These are phyloP conservation scores for Penicillium manginii DNA, from an alignment of 495 filamentous ascomycete genomes.

Conservation along the genomic window DNA sequence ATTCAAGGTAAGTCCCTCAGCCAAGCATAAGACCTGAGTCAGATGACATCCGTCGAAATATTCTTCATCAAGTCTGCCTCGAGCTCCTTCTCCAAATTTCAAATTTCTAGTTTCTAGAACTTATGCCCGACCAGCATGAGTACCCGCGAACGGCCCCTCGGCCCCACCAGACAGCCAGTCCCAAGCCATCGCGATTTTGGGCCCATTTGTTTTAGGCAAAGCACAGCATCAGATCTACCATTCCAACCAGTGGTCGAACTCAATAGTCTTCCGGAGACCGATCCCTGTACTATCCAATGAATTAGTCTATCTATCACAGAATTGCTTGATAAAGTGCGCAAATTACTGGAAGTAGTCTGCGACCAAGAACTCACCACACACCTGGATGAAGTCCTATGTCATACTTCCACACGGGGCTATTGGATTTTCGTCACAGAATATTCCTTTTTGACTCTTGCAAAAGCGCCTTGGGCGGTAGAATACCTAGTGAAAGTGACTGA, in stretches of 20 bases:
- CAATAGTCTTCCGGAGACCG: neutral
- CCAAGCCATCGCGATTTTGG: neutral
- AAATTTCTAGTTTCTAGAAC: neutral
- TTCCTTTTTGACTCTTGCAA: neutral
- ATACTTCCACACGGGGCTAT: neutral
- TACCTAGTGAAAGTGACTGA: neutral
- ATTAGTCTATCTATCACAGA: neutral
- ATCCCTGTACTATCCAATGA: neutral
- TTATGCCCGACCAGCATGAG: neutral
- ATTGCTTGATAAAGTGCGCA: neutral
- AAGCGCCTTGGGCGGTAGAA: neutral
- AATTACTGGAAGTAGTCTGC: neutral
- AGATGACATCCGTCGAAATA: too few species aligned
- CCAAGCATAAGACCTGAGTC: too few species aligned
- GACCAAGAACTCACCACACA: neutral
- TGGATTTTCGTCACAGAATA: neutral
- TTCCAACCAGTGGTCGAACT: neutral
- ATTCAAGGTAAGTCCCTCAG: too few species aligned
- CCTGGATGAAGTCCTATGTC: neutral
- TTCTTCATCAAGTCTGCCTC: neutral
- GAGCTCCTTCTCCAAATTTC: neutral
- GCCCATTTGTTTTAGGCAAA: neutral
- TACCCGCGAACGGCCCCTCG: neutral
- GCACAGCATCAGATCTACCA: neutral
- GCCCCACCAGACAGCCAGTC: constrained; percentile 1